Percentiles rank a stretch among this genome's conserved stretches.
Conservation (phyloP, 257 asterid genomes). For the Craterostigma plantagineum region DNA sequence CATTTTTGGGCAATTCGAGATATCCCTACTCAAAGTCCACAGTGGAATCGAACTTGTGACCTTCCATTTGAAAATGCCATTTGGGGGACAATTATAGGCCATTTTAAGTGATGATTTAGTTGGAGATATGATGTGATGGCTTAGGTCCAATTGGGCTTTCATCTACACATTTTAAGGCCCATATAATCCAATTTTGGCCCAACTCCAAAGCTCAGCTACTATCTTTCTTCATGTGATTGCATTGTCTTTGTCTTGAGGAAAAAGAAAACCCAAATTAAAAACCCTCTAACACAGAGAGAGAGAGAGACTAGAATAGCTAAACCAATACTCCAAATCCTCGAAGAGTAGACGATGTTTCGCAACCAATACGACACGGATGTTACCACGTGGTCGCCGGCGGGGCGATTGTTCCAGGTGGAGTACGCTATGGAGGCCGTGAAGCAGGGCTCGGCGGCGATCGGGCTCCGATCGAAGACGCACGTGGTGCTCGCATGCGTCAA, state of each 20-base stretch:
- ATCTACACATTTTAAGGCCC: too few relatives aligned
- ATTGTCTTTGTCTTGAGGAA: neutral
- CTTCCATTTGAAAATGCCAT: too few relatives aligned
- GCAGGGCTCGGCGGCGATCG: constrained; percentile 97
- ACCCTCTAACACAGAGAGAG: neutral
- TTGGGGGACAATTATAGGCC: too few relatives aligned
- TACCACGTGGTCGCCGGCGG: constrained; percentile 98
- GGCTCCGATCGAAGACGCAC: constrained; percentile 83
- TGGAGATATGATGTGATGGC: too few relatives aligned
- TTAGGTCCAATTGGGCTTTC: too few relatives aligned
- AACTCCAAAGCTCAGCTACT: neutral
- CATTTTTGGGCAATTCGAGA: too few relatives aligned
- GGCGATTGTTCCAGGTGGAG: constrained; percentile 85
- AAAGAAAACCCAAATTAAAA: neutral
- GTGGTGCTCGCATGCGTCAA: constrained; percentile 80
- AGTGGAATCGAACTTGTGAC: too few relatives aligned
- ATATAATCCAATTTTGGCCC: too few relatives aligned
- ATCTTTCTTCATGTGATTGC: neutral
- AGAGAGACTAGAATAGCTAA: neutral
- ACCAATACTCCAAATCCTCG: neutral
- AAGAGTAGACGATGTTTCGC: constrained; percentile 40
- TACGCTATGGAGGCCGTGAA: constrained; percentile 99
- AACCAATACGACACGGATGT: constrained; percentile 98
- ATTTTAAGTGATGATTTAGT: too few relatives aligned
- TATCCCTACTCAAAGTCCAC: too few relatives aligned